phyloP scores from a whole-genome alignment of 2,329 filamentous ascomycete species.

The Sporothrix mexicana region DNA sequence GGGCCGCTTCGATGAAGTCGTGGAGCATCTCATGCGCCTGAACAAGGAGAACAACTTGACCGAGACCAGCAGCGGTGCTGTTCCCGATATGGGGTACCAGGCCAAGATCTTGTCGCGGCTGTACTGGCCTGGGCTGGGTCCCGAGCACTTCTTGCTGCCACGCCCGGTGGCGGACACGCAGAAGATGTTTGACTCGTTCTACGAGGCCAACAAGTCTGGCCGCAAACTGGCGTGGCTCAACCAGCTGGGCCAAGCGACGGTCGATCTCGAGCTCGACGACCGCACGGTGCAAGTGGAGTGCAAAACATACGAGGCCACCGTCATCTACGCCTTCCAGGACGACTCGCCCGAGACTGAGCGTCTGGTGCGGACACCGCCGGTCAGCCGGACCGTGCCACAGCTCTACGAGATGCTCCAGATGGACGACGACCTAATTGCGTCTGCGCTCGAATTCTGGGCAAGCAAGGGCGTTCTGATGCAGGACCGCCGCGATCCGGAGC shows the following conservation, averaged over 20 bases:
- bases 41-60: slow-evolving; percentile 27
- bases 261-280: slow-evolving; percentile 84
- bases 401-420: slow-evolving; percentile 67
- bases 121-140: slow-evolving; percentile 86
- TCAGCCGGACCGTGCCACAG: slow-evolving; percentile 57
- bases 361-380: slow-evolving; percentile 40
- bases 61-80: background rate
- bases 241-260: slow-evolving; percentile 76
- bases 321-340: slow-evolving; percentile 82
- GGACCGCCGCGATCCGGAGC: slow-evolving; percentile 51
- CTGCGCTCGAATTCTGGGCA: slow-evolving; percentile 75
- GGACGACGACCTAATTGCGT: slow-evolving; percentile 72
- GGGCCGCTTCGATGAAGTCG: slow-evolving; percentile 69
- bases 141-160: slow-evolving; percentile 71
- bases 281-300: slow-evolving; percentile 74
- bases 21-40: slow-evolving; percentile 60
- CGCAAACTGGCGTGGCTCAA: slow-evolving; percentile 90
- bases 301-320: slow-evolving; percentile 82
- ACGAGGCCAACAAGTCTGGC: slow-evolving; percentile 79
- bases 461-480: slow-evolving; percentile 66
- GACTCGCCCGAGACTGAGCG: slow-evolving; percentile 41
- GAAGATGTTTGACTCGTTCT: slow-evolving; percentile 73
- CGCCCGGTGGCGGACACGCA: slow-evolving; percentile 65
- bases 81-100: slow-evolving; percentile 58
- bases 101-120: slow-evolving; percentile 88